A percentile compares a stretch with the other conserved stretches of the same genome.
Evolutionary conservation across 306 rosid species (phyloP).

Genomic region (Quercus dentata): DNA sequence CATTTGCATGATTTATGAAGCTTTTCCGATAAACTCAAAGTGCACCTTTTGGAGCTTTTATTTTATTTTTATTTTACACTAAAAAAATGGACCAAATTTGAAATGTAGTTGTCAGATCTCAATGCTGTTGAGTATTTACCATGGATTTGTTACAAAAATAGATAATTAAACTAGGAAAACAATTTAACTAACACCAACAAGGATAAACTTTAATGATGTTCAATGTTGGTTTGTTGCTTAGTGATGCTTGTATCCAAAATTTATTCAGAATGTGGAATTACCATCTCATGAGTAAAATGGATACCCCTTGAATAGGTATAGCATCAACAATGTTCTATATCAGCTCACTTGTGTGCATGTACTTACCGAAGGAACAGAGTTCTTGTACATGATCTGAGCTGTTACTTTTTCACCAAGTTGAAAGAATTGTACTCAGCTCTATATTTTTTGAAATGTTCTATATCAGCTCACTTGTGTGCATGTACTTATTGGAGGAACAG

Average conservation of each 20-base stretch:
- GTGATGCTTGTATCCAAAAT: not conserved
- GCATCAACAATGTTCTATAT: not conserved
- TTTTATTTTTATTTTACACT: no score
- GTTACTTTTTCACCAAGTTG: not conserved
- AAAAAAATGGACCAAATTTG: no score
- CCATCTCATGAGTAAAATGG: not conserved
- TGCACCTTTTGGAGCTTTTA: no score
- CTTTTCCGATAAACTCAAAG: no score
- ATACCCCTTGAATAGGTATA: not conserved
- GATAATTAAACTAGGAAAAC: no score
- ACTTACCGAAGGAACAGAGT: not conserved
- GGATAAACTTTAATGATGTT: not conserved
- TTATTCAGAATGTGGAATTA: not conserved
- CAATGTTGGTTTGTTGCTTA: not conserved
- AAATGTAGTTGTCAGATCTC: no score
- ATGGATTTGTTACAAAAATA: no score
- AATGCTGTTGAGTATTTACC: no score
- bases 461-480: not conserved
- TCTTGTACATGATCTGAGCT: not conserved
- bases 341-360: slow-evolving; percentile 1
- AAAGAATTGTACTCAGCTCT: not conserved
- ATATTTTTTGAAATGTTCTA: not conserved
- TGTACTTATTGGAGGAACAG: not conserved
- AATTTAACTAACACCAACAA: not conserved
- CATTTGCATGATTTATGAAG: no score